phyloP scores from a whole-genome alignment of 2,329 filamentous ascomycete genomes.

The Emergomyces africanus region DNA sequence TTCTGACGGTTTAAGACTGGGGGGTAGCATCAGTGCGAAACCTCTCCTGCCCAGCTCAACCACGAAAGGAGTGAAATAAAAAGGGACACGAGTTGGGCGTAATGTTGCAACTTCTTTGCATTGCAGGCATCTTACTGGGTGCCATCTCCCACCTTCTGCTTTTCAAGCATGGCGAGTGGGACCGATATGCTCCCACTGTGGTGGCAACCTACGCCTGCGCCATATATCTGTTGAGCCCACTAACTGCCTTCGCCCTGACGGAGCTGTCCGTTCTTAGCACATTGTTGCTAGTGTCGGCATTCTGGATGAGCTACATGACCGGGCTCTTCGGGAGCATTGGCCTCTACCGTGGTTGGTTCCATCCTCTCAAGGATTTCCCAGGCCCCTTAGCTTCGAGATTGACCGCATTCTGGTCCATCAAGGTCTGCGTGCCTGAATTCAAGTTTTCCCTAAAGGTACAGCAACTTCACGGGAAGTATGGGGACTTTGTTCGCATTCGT shows the following conservation, averaged over 20 bases:
- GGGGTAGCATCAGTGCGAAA: not conserved
- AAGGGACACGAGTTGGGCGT: not conserved
- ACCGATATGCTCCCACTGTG: not conserved
- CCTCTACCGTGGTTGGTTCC: conserved; percentile 17
- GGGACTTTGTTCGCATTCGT: conserved; percentile 16
- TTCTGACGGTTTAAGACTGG: not conserved
- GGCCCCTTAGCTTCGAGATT: conserved; percentile 14
- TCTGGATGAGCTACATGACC: not conserved
- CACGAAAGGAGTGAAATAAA: not conserved
- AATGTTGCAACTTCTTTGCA: not conserved
- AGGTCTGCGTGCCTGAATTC: conserved; percentile 7
- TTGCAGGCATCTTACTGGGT: not conserved
- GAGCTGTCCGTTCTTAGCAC: not conserved
- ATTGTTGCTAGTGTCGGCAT: not conserved
- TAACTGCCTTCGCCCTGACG: not conserved
- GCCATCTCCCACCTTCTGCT: not conserved
- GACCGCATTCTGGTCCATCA: conserved; percentile 11
- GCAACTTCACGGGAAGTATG: conserved; percentile 14
- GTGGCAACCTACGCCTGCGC: not conserved
- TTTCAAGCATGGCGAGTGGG: not conserved
- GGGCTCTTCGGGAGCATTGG: conserved; percentile 11
- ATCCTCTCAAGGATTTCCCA: conserved; percentile 15
- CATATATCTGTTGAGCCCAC: not conserved
- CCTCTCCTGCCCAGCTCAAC: not conserved
- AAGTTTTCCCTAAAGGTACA: conserved; percentile 9